Conservation (phyloP, 768 basidiomycete species). For the Suillus luteus region DNA sequence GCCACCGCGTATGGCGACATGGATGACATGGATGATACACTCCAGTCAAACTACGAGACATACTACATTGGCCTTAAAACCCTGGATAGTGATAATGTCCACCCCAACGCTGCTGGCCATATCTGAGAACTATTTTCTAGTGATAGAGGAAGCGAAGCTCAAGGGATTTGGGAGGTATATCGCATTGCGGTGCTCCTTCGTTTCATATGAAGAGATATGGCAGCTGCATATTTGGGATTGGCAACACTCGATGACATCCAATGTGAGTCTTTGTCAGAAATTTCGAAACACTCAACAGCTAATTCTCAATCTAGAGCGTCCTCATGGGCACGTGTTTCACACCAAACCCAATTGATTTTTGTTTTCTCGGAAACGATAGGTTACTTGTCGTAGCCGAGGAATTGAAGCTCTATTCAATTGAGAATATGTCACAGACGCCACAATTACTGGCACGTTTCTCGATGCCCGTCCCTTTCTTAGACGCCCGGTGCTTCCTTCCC, state of each 20-base stretch:
- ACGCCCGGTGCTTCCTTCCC: background rate
- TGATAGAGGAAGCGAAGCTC: background rate
- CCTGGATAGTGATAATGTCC: background rate
- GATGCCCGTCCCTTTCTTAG: background rate
- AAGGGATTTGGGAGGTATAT: background rate
- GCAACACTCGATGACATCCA: background rate
- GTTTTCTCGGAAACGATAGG: background rate
- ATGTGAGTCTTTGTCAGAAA: background rate
- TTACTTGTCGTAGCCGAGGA: background rate
- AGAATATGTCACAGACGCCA: background rate
- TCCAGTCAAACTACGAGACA: background rate
- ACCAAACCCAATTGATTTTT: background rate
- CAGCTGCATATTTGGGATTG: background rate
- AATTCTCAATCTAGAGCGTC: background rate
- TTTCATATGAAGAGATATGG: background rate
- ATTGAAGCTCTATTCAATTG: background rate
- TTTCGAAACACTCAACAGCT: background rate
- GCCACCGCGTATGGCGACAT: background rate
- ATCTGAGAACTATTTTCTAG: background rate
- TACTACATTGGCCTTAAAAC: background rate
- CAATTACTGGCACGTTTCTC: background rate
- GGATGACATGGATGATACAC: background rate
- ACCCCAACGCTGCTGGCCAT: background rate
- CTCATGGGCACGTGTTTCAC: background rate
- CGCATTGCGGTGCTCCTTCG: background rate